Evolutionary conservation across 768 basidiomycete species (phyloP).

Genomic region (Kondoa subrosea): DNA sequence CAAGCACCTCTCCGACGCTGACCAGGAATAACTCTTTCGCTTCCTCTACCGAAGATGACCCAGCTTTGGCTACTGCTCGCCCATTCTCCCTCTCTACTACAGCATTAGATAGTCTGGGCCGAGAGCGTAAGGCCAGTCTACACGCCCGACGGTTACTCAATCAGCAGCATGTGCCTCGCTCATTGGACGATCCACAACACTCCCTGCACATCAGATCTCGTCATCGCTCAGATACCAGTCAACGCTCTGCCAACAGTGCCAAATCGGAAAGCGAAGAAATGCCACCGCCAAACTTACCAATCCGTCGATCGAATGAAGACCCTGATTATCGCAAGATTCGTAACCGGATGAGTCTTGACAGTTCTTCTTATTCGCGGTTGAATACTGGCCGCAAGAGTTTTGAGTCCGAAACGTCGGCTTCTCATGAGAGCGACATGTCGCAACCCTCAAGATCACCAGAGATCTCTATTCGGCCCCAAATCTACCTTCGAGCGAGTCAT

Average conservation of each 20-base stretch:
- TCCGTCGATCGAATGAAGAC: not conserved
- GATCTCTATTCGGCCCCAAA: conserved; percentile 10
- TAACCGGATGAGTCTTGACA: not conserved
- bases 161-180: not conserved
- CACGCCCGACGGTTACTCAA: not conserved
- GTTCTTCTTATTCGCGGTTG: not conserved
- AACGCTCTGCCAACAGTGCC: not conserved
- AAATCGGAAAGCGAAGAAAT: not conserved
- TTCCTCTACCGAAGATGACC: not conserved
- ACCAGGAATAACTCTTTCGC: not conserved
- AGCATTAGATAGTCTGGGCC: not conserved
- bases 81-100: not conserved
- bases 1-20: conserved; percentile 3
- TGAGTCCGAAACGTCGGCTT: not conserved
- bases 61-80: not conserved
- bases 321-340: not conserved
- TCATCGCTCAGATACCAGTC: not conserved
- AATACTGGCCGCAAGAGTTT: not conserved
- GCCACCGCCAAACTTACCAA: not conserved
- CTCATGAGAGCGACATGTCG: not conserved
- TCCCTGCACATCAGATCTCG: not conserved
- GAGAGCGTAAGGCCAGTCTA: not conserved
- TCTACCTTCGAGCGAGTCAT: conserved; percentile 3
- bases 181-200: not conserved
- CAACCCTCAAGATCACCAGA: not conserved